A percentile compares a stretch with the other conserved stretches of the same genome.
Evolutionary conservation across 345 rosid genomes (phyloP).

Genomic region (Leavenworthia alabamica): DNA sequence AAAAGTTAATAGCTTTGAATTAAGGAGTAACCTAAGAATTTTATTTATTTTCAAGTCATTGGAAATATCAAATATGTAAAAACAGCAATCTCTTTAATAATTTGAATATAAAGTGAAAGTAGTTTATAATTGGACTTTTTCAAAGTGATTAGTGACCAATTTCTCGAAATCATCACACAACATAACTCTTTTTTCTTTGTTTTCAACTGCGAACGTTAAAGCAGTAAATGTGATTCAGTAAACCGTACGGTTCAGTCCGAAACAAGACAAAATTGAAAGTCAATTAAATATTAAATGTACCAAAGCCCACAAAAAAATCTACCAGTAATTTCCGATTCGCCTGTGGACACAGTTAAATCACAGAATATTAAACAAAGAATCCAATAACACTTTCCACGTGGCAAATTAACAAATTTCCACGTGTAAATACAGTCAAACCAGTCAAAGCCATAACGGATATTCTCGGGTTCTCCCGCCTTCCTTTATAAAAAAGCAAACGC

Average conservation of each 20-base stretch:
- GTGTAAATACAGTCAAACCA: conserved; percentile 26
- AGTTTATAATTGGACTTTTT: neutral
- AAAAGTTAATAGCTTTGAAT: neutral
- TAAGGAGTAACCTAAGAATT: neutral
- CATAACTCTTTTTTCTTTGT: neutral
- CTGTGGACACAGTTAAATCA: neutral
- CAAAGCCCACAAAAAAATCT: neutral
- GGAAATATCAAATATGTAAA: neutral
- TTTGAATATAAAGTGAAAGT: neutral
- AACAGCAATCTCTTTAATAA: neutral
- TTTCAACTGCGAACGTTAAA: neutral
- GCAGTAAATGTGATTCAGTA: conserved; percentile 14
- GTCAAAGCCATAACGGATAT: conserved; percentile 33
- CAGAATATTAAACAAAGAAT: neutral
- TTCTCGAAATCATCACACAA: conserved; percentile 7
- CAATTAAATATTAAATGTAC: neutral
- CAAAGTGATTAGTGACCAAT: neutral
- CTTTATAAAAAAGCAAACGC: conserved; percentile 21
- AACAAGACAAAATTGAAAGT: conserved; percentile 5
- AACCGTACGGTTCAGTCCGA: conserved; percentile 8
- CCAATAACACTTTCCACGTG: conserved; percentile 34
- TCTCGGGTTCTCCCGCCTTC: conserved; percentile 27
- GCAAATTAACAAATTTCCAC: neutral
- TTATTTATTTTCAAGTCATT: neutral
- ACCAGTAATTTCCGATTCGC: neutral